These are phyloP conservation scores for Byssoonygena ceratinophila DNA, from an alignment of 2,329 filamentous ascomycete genomes.

Conservation along the genomic window DNA sequence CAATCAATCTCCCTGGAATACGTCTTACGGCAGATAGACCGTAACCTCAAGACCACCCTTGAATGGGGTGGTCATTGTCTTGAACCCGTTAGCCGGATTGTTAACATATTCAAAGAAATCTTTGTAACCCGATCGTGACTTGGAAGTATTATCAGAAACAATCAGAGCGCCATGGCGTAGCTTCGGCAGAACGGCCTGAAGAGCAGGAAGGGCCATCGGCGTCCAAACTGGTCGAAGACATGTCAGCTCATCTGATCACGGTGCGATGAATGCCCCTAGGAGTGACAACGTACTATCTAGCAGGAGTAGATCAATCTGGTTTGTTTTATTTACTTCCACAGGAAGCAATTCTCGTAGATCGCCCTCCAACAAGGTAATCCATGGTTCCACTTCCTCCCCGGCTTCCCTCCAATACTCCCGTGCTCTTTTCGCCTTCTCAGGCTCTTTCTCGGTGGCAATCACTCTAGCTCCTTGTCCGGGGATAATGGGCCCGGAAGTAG, in stretches of 20 bases:
- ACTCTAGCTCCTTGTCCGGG: constrained; percentile 35
- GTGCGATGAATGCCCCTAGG: neutral
- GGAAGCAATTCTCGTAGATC: constrained; percentile 49
- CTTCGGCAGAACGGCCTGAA: constrained; percentile 39
- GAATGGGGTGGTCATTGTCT: constrained; percentile 41
- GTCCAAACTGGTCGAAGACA: constrained; percentile 43
- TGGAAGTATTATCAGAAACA: constrained; percentile 42
- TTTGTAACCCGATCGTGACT: constrained; percentile 33
- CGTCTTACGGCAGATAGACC: constrained; percentile 25
- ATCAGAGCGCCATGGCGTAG: constrained; percentile 42
- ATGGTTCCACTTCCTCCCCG: constrained; percentile 39
- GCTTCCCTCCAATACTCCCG: constrained; percentile 45
- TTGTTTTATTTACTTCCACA: constrained; percentile 32
- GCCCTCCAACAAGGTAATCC: constrained; percentile 49
- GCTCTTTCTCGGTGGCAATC: constrained; percentile 52
- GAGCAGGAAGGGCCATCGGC: constrained; percentile 43
- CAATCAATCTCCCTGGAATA: neutral
- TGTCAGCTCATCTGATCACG: neutral
- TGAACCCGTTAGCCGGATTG: constrained; percentile 41
- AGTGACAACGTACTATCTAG: constrained; percentile 47
- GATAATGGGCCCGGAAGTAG: constrained; percentile 4
- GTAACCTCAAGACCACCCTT: constrained; percentile 40
- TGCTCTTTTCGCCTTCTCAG: constrained; percentile 43
- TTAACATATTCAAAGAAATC: constrained; percentile 42
- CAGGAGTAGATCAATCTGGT: constrained; percentile 45